These are phyloP conservation scores for Conidiobolus incongruus DNA, from an alignment of 371 early-diverging fungal species.

Conservation along the genomic window DNA sequence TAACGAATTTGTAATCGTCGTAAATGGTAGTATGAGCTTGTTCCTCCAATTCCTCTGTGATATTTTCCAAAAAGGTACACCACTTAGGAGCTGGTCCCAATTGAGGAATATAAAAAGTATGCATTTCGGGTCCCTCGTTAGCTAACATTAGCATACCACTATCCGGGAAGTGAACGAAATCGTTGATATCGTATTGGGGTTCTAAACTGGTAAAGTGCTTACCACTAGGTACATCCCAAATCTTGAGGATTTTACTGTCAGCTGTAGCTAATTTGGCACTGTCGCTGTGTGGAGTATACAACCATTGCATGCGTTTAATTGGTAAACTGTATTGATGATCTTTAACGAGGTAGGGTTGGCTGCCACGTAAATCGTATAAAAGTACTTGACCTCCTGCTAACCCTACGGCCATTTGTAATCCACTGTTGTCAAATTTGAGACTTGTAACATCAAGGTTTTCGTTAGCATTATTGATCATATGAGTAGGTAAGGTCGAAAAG, in stretches of 20 bases:
- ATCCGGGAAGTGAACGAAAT: slow-evolving; percentile 56
- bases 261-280: slow-evolving; percentile 56
- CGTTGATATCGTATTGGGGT: slow-evolving; percentile 82
- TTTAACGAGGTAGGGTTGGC: slow-evolving; percentile 59
- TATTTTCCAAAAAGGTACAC: slow-evolving; percentile 90
- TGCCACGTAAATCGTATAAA: slow-evolving; percentile 83
- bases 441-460: slow-evolving; percentile 37
- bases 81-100: slow-evolving; percentile 93
- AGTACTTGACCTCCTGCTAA: slow-evolving; percentile 77
- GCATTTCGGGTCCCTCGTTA: slow-evolving; percentile 86
- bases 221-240: slow-evolving; percentile 65
- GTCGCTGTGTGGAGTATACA: slow-evolving; percentile 22
- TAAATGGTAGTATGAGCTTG: slow-evolving; percentile 63
- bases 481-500: slow-evolving; percentile 21
- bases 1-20: slow-evolving; percentile 95
- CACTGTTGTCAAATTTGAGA: slow-evolving; percentile 63
- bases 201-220: slow-evolving; percentile 77
- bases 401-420: slow-evolving; percentile 76
- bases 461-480: neutral
- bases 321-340: slow-evolving; percentile 94
- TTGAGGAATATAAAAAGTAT: slow-evolving; percentile 76
- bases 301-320: slow-evolving; percentile 75
- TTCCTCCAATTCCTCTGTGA: slow-evolving; percentile 96
- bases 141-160: slow-evolving; percentile 88
- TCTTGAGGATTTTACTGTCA: slow-evolving; percentile 76